Conservation (phyloP, 208 protist genomes). For the Crithidia mellificae region DNA sequence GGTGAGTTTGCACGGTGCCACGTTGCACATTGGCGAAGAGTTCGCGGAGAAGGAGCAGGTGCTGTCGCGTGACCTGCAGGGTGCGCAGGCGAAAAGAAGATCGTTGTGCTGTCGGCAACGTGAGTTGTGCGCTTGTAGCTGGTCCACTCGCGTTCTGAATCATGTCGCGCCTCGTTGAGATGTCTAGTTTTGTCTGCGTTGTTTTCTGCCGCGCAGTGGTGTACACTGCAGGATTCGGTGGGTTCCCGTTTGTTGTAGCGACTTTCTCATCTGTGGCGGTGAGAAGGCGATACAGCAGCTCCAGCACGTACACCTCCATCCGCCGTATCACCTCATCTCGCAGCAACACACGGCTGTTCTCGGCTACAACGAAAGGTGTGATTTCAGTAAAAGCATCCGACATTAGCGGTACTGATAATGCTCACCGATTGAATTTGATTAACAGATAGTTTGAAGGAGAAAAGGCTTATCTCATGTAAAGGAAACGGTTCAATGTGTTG, state of each 20-base stretch:
- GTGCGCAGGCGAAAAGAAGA: not conserved
- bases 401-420: conserved; percentile 7
- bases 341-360: conserved; percentile 22
- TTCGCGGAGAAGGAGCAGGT: conserved; percentile 51
- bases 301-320: conserved; percentile 65
- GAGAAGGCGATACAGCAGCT: conserved; percentile 23
- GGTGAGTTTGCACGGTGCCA: conserved; percentile 63
- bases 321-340: conserved; percentile 57
- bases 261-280: not conserved
- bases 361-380: conserved; percentile 11
- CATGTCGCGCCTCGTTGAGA: too few relatives aligned
- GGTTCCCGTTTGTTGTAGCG: not conserved
- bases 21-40: conserved; percentile 50
- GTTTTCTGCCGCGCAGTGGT: not conserved
- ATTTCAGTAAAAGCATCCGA: conserved; percentile 23
- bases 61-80: conserved; percentile 18
- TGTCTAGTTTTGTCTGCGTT: too few relatives aligned
- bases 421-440: not conserved
- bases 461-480: too few relatives aligned
- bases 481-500: too few relatives aligned
- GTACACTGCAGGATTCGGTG: too few relatives aligned
- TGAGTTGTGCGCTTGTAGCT: too few relatives aligned
- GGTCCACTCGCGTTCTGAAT: too few relatives aligned
- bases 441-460: not conserved
- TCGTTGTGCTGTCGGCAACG: not conserved